Evolutionary conservation across 129 eudicot genomes (phyloP), one percentile per base, ranked within the genome.

Genomic region (Lonicera japonica): DNA sequence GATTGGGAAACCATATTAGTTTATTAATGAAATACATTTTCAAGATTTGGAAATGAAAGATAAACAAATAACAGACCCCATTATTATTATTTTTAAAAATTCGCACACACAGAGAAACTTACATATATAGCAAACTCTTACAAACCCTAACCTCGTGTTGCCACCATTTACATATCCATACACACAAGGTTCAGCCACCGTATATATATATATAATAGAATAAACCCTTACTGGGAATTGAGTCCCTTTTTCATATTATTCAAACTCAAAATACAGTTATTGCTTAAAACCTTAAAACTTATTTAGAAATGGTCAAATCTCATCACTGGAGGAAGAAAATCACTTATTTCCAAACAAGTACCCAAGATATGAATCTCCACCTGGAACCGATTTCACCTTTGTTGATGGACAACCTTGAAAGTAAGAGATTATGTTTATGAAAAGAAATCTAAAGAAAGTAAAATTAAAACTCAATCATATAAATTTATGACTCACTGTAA

Each of bases 341-440:
- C 70, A 76, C 74, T 84, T 77, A 61, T 80, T 84, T 80, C 86
- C 91, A 74, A 84, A 84, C 68, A 84, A 66, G 74, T 84, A 84
- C 53, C 91, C 91, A 14, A 84, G 70, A 19, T 84, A 80, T 55
- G 91, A 84, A 65, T 70, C 76, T 54, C 91, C 91, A 20, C 87
- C 91, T 0, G 87, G 91, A 70, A 66, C 87, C 19, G 84, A 84
- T 14, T 74, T 84, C 41, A 84, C 86, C 66, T 77, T 77, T 11
- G 86, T 84, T 0, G 91, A 79, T 24, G 87, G 86, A 23, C 91
- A 83, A 61, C 71, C 91, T 86, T 84, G 57, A 46, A 69, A 58
- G 22, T 7, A 36, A 3, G n/a, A 8, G 17, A 63, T 52, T 8
- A 7, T 22, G 8, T 0, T 54, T 10, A 5, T 15, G 3, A 39